A percentile compares a stretch with the other conserved stretches of the same genome.
Conservation (phyloP, 2,329 filamentous ascomycete species). For the Arachnomyces sp. region DNA sequence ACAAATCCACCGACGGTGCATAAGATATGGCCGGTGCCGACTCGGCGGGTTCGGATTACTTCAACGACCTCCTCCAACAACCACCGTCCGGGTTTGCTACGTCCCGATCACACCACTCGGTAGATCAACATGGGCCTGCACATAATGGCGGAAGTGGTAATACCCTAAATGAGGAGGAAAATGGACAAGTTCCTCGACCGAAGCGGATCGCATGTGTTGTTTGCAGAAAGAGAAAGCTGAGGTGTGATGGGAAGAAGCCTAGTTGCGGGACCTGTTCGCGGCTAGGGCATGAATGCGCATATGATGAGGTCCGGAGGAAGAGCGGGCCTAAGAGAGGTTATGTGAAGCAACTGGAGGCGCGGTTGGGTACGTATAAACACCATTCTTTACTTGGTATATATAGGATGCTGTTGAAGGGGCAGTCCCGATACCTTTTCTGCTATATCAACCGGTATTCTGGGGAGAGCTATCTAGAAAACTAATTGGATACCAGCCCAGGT, state of each 20-base stretch:
- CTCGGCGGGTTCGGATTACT: conserved; percentile 40
- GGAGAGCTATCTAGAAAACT: conserved; percentile 7
- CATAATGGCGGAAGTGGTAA: conserved; percentile 29
- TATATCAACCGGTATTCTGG: too few species aligned
- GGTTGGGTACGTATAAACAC: conserved; percentile 66
- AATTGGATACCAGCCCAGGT: conserved; percentile 63
- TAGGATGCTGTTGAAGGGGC: too few species aligned
- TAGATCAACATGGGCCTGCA: conserved; percentile 13
- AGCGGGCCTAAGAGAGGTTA: conserved; percentile 92
- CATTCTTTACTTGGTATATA: too few species aligned
- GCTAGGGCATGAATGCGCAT: conserved; percentile 79
- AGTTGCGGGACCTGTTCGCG: conserved; percentile 83
- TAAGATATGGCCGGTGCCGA: conserved; percentile 7
- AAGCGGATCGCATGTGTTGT: conserved; percentile 94
- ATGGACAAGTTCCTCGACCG: conserved; percentile 63
- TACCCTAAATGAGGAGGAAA: conserved; percentile 33
- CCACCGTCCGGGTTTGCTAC: conserved; percentile 23
- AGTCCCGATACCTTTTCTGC: too few species aligned
- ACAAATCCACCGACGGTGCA: too few species aligned
- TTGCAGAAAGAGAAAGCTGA: conserved; percentile 84
- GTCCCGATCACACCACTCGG: conserved; percentile 15
- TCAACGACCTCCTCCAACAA: conserved; percentile 50
- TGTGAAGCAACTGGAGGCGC: conserved; percentile 86
- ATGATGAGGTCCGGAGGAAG: conserved; percentile 88
- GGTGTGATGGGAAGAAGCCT: conserved; percentile 77